phyloP scores from a whole-genome alignment of 345 rosid species.

The Gossypium herbaceum region DNA sequence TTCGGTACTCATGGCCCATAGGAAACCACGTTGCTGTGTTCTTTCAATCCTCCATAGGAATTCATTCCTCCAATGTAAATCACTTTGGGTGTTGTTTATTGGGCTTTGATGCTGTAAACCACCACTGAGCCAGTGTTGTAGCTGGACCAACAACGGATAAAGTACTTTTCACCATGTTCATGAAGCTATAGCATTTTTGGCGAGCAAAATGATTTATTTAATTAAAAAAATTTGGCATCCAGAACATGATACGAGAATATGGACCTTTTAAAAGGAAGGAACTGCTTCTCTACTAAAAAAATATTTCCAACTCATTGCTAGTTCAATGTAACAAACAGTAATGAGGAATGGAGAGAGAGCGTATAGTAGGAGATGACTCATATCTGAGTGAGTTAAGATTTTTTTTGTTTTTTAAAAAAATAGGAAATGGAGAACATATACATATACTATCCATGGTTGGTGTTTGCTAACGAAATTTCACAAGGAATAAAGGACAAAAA shows the following conservation, averaged over 20 bases:
- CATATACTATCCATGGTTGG: not conserved
- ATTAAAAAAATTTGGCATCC: not conserved
- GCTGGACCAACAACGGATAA: slow-evolving; percentile 23
- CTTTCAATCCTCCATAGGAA: slow-evolving; percentile 42
- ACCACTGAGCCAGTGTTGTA: slow-evolving; percentile 20
- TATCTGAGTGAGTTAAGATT: not conserved
- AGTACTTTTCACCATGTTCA: slow-evolving; percentile 31
- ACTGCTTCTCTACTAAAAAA: too few relatives aligned
- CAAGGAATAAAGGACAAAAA: not conserved
- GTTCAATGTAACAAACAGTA: too few relatives aligned
- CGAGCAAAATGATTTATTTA: too few relatives aligned
- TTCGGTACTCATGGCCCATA: slow-evolving; percentile 30
- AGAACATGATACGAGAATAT: not conserved
- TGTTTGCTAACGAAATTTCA: not conserved
- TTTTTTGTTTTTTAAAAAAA: not conserved
- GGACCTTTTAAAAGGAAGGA: not conserved
- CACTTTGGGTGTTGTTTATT: slow-evolving; percentile 25
- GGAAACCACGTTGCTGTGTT: slow-evolving; percentile 35
- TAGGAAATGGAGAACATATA: not conserved
- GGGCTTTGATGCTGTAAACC: slow-evolving; percentile 13
- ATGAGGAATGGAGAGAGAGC: not conserved
- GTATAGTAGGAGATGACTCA: not conserved
- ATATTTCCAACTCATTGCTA: too few relatives aligned
- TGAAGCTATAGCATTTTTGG: not conserved
- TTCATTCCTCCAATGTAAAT: slow-evolving; percentile 36